Percentiles rank a stretch among this genome's conserved stretches.
Evolutionary conservation across 768 basidiomycete species (phyloP).

Genomic region (Sarcomyxa edulis): DNA sequence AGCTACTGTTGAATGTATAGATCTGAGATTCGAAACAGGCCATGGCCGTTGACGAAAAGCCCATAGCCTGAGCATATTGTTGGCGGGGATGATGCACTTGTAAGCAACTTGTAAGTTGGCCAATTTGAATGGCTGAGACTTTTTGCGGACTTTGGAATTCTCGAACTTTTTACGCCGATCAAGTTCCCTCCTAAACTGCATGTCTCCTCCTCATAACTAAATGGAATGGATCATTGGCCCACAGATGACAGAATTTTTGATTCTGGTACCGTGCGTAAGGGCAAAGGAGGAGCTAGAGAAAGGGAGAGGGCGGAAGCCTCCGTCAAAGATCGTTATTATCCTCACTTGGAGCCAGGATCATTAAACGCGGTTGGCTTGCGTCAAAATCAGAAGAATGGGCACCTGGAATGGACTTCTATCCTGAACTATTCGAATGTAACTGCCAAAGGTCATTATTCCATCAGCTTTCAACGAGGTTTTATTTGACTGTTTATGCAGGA

Average conservation of each 20-base stretch:
- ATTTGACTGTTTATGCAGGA: no score
- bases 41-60: conserved; percentile 1
- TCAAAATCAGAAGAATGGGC: conserved; percentile 33
- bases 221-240: conserved; percentile 82
- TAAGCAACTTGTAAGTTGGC: no score
- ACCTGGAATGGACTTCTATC: conserved; percentile 49
- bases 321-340: conserved; percentile 33
- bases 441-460: no score
- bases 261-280: conserved; percentile 11
- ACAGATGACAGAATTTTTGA: conserved; percentile 35
- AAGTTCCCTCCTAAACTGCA: no score
- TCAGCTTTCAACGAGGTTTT: no score
- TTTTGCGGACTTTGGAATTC: conserved; percentile 1
- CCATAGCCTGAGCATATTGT: conserved; percentile 4
- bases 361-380: conserved; percentile 53
- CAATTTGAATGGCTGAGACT: no score
- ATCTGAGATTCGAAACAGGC: conserved; percentile 28
- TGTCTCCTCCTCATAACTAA: conserved; percentile 17
- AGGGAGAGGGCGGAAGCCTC: conserved; percentile 16
- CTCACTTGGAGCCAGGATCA: conserved; percentile 51
- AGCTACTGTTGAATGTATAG: conserved; percentile 37
- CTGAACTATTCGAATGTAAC: conserved; percentile 21
- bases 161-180: neutral
- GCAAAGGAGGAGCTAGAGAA: conserved; percentile 27
- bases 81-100: neutral